Base-by-base conservation (phyloP, 495 filamentous ascomycete genomes). In the Mytilinidion resinicola region DNA sequence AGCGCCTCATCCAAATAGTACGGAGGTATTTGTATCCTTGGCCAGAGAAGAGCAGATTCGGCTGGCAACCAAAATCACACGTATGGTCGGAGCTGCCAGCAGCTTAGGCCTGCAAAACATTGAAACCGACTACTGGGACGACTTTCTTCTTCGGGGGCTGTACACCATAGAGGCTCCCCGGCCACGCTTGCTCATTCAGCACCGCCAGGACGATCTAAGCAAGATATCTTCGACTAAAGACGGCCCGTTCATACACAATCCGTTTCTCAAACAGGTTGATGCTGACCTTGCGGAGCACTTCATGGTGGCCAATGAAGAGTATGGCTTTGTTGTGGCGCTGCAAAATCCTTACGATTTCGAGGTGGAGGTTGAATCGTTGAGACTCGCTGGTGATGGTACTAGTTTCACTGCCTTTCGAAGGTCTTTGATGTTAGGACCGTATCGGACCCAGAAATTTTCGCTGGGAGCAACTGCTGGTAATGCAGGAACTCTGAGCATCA, bases 281-380 rank as follows among this genome's bases (percentile, higher is more conserved):
- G 69, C 76, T 9, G 77, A 74, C 43, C 72, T 76, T 15, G 73
- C 81, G 11, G 86, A 93, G 59, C 75, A 76, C 57, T 75, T 90
- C 12, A 75, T 95, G 47, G 84, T 95, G 56, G 82, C 89, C 4
- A 84, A 84, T 30, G 92, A 97, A 69, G 70, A 77, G 61, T 84
- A 86, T 3, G 79, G 78, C 3, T 96, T 96, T 70, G 79, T 77
- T 66, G 78, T 97, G 33, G 88, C 85, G 8, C 76, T 98, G 4
- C 95, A 97, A 65, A 98, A 98, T 65, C 88, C 90, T 1, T 96
- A 89, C 67, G 91, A 96, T 52, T 88, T 96, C 64, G 90, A 96
- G 48, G 64, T 98, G 1, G 88, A 93, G 53, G 81, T 97, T 44
- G 92, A 96, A 66, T 83, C 81, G 35, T 76, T 98, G 53, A 78